Percentiles rank a stretch among this genome's conserved stretches.
These are phyloP conservation scores for Protostelium mycophagum DNA, from an alignment of 78 protist genomes.

Conservation along the genomic window DNA sequence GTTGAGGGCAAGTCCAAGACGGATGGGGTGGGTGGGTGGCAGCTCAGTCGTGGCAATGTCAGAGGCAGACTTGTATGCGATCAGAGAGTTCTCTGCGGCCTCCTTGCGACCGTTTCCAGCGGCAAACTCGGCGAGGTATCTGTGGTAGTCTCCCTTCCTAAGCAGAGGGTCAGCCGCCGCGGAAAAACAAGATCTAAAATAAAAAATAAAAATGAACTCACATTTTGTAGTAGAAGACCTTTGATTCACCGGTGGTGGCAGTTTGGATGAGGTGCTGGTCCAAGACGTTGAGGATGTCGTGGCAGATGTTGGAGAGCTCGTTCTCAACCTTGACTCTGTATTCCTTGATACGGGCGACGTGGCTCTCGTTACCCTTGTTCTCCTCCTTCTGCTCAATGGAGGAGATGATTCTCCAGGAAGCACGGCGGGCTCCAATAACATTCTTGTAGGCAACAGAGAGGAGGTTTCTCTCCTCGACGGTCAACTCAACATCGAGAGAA, in stretches of 20 bases:
- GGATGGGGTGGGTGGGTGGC: slow-evolving; percentile 96
- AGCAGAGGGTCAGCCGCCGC: neutral
- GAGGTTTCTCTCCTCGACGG: slow-evolving; percentile 96
- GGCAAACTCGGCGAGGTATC: slow-evolving; percentile 96
- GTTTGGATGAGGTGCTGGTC: slow-evolving; percentile 79
- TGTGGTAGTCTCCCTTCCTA: slow-evolving; percentile 94
- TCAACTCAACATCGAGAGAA: slow-evolving; percentile 76
- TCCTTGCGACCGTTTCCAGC: slow-evolving; percentile 65
- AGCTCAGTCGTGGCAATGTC: slow-evolving; percentile 77
- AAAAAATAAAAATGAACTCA: slow-evolving; percentile 2
- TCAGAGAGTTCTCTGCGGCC: slow-evolving; percentile 79
- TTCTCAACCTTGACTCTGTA: slow-evolving; percentile 81
- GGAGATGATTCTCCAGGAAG: slow-evolving; percentile 96
- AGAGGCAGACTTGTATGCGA: slow-evolving; percentile 89
- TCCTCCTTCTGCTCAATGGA: slow-evolving; percentile 90
- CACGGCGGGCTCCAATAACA: slow-evolving; percentile 97
- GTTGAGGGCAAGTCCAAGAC: slow-evolving; percentile 98
- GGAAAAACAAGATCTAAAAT: neutral
- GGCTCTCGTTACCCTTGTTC: slow-evolving; percentile 60
- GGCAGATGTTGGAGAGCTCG: slow-evolving; percentile 89
- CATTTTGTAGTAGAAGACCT: slow-evolving; percentile 96
- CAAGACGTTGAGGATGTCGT: slow-evolving; percentile 78
- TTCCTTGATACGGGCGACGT: slow-evolving; percentile 55
- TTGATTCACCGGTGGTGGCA: slow-evolving; percentile 70
- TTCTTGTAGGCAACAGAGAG: slow-evolving; percentile 99